These are phyloP conservation scores for Candida pseudofarinosa DNA, from an alignment of 805 yeast species.

Conservation along the genomic window DNA sequence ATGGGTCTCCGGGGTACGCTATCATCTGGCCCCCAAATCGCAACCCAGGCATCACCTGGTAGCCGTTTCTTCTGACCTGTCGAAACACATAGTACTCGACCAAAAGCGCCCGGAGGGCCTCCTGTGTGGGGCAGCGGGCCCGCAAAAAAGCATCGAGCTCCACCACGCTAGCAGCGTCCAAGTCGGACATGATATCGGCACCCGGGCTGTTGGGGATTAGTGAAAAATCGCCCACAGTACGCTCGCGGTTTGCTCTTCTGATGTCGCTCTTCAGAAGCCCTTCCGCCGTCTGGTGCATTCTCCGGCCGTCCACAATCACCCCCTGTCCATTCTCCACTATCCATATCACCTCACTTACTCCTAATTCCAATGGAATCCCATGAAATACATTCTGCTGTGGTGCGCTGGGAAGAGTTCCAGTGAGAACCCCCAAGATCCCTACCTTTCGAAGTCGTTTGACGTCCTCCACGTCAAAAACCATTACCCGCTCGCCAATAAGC, in stretches of 20 bases:
- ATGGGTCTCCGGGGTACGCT: slow-evolving; percentile 93
- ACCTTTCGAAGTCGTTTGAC: slow-evolving; percentile 52
- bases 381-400: slow-evolving; percentile 91
- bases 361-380: slow-evolving; percentile 75
- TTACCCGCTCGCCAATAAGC: slow-evolving; percentile 40
- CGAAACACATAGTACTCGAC: slow-evolving; percentile 23
- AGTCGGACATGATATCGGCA: not conserved
- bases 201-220: not conserved
- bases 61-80: slow-evolving; percentile 42
- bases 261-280: not conserved
- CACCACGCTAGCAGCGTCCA: not conserved
- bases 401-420: slow-evolving; percentile 83
- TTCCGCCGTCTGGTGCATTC: slow-evolving; percentile 11
- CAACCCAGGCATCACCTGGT: slow-evolving; percentile 73
- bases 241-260: not conserved
- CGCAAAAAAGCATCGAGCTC: not conserved
- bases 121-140: not conserved
- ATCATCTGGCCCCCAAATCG: slow-evolving; percentile 87
- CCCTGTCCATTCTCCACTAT: slow-evolving; percentile 44
- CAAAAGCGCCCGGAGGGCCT: slow-evolving; percentile 4
- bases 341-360: slow-evolving; percentile 71
- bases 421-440: slow-evolving; percentile 71
- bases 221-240: not conserved
- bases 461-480: slow-evolving; percentile 56
- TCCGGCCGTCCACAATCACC: slow-evolving; percentile 38